These are phyloP conservation scores for Durio zibethinus DNA, from an alignment of 345 rosid genomes.

Conservation along the genomic window DNA sequence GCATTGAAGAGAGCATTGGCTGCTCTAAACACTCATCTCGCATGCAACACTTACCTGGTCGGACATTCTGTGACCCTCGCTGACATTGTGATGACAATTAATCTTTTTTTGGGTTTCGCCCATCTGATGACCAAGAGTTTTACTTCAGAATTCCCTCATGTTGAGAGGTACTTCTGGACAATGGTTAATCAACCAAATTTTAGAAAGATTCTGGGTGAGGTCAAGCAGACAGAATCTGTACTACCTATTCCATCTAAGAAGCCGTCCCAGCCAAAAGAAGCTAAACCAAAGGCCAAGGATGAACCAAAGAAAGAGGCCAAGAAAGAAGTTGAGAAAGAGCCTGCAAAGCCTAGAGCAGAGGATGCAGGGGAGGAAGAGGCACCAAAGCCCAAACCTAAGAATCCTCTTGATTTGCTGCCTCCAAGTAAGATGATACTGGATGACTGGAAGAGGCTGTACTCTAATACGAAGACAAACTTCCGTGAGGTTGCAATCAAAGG, in stretches of 20 bases:
- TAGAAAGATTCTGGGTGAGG: constrained; percentile 71
- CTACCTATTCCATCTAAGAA: constrained; percentile 60
- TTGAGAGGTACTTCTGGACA: constrained; percentile 98
- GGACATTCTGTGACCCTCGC: constrained; percentile 93
- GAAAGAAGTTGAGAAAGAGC: constrained; percentile 27
- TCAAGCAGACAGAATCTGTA: constrained; percentile 65
- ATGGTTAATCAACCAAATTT: constrained; percentile 79
- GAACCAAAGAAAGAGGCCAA: constrained; percentile 59
- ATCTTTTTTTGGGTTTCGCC: constrained; percentile 50
- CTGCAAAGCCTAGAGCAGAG: constrained; percentile 14
- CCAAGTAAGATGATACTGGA: constrained; percentile 90
- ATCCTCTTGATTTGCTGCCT: constrained; percentile 88
- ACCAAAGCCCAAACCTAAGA: constrained; percentile 82
- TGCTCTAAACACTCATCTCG: constrained; percentile 60
- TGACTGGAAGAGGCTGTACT: constrained; percentile 98
- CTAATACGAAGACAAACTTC: constrained; percentile 92
- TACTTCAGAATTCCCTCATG: constrained; percentile 83
- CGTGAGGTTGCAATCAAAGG: constrained; percentile 96
- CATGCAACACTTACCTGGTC: constrained; percentile 71
- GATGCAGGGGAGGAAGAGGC: constrained; percentile 52
- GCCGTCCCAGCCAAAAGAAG: constrained; percentile 55
- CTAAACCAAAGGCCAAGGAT: constrained; percentile 65
- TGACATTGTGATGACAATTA: constrained; percentile 64
- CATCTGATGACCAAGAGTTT: constrained; percentile 65
- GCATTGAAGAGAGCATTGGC: constrained; percentile 70